Conservation (phyloP, 2,329 filamentous ascomycete species). For the Colletotrichum australisinense region DNA sequence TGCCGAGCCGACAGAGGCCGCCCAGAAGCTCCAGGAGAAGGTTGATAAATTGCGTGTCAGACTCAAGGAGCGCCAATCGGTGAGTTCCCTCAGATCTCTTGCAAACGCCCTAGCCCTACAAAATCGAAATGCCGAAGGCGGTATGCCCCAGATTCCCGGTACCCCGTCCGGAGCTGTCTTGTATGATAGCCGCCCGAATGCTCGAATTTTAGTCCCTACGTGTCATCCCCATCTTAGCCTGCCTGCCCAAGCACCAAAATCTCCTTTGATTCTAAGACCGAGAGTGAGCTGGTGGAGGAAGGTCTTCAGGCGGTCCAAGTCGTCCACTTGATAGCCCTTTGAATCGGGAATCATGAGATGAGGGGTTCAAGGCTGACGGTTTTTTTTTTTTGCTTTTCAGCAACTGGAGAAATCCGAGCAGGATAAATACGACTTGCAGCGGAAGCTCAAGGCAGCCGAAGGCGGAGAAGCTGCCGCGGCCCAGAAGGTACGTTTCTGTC, state of each 20-base stretch:
- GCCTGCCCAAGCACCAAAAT: neutral
- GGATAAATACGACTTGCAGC: constrained; percentile 66
- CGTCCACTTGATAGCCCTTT: neutral
- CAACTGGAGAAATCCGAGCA: constrained; percentile 70
- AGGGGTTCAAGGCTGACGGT: constrained; percentile 37
- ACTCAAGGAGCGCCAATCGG: constrained; percentile 69
- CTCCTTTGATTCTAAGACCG: neutral
- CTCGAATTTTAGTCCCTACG: neutral
- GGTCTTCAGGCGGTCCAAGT: neutral
- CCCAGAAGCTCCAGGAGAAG: constrained; percentile 61
- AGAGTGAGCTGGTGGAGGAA: constrained; percentile 14
- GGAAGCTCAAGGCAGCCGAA: constrained; percentile 64
- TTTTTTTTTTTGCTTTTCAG: constrained; percentile 46
- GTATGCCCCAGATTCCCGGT: neutral
- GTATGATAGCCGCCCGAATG: constrained; percentile 22
- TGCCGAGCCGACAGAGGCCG: constrained; percentile 49
- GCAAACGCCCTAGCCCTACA: neutral
- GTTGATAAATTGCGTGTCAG: constrained; percentile 67
- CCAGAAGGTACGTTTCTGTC: constrained; percentile 61
- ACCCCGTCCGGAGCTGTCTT: constrained; percentile 15
- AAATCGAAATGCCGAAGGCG: neutral
- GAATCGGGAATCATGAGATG: neutral
- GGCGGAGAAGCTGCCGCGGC: constrained; percentile 60
- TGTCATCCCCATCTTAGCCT: neutral
- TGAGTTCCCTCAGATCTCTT: constrained; percentile 51